A percentile compares a stretch with the other conserved stretches of the same genome.
Conservation (phyloP, 2,329 filamentous ascomycete species). For the Pseudogymnoascus sp. region DNA sequence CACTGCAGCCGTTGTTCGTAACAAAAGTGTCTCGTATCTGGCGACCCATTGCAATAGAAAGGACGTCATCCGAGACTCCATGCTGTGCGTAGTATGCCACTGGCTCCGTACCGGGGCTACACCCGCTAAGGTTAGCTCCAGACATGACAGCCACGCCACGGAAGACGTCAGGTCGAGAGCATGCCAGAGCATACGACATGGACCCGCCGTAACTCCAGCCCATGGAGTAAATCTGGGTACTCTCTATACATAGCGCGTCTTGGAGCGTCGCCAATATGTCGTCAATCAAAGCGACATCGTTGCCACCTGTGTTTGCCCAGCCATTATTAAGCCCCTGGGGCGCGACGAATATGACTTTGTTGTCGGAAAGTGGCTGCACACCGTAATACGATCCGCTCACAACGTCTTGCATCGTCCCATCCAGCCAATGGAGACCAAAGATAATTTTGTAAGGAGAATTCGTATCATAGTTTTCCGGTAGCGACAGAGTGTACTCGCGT, state of each 20-base stretch:
- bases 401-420: conserved; percentile 31
- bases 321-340: conserved; percentile 28
- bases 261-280: conserved; percentile 25
- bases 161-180: conserved; percentile 26
- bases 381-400: conserved; percentile 29
- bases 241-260: conserved; percentile 27
- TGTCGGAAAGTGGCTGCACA: conserved; percentile 23
- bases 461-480: conserved; percentile 34
- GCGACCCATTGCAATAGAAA: conserved; percentile 27
- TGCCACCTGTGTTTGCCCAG: conserved; percentile 29
- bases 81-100: conserved; percentile 30
- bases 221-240: conserved; percentile 26
- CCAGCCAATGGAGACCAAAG: conserved; percentile 34
- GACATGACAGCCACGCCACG: conserved; percentile 26
- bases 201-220: conserved; percentile 30
- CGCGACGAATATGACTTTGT: conserved; percentile 29
- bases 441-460: conserved; percentile 33
- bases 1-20: conserved; percentile 28
- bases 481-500: conserved; percentile 32
- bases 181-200: conserved; percentile 30
- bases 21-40: conserved; percentile 31
- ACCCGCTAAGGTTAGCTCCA: conserved; percentile 22
- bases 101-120: conserved; percentile 24
- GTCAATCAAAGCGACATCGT: conserved; percentile 29
- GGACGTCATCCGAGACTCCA: conserved; percentile 28